Percentiles rank a stretch among this genome's conserved stretches.
Evolutionary conservation across 257 asterid species (phyloP).

Genomic region (Schizonepeta tenuifolia): DNA sequence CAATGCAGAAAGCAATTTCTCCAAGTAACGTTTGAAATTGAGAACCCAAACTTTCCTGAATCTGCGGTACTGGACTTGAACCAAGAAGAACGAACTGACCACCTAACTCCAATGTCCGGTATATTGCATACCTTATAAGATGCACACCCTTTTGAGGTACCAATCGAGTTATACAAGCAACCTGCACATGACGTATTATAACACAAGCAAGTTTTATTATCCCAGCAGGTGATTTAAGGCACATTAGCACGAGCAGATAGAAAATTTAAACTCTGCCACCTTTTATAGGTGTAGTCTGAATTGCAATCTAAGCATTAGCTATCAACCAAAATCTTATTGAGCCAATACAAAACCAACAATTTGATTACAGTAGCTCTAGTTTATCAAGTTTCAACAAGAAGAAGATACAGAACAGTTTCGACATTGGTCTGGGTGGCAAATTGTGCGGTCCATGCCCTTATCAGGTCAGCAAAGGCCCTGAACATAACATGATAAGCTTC

Average conservation of each 20-base stretch:
- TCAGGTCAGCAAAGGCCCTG: neutral
- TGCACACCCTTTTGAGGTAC: constrained; percentile 98
- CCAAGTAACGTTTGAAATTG: neutral
- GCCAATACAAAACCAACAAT: constrained; percentile 21
- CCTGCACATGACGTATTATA: constrained; percentile 47
- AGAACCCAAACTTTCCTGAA: constrained; percentile 63
- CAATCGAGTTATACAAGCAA: constrained; percentile 95
- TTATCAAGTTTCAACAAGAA: constrained; percentile 2
- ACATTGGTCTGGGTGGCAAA: neutral
- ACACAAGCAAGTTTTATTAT: neutral
- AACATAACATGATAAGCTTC: neutral
- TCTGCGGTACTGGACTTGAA: constrained; percentile 91
- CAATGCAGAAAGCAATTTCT: neutral
- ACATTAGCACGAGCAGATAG: neutral
- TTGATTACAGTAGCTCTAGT: constrained; percentile 11
- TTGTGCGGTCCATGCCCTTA: neutral
- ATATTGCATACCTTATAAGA: constrained; percentile 93
- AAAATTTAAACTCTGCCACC: constrained; percentile 1
- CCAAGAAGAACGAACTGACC: constrained; percentile 98
- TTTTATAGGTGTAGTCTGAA: neutral
- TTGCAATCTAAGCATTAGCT: constrained; percentile 18
- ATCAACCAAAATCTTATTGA: constrained; percentile 24
- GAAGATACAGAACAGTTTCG: no score
- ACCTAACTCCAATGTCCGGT: constrained; percentile 83
- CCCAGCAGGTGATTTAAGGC: constrained; percentile 18